Conservation (phyloP, 1,139 yeast genomes). For the Hyphopichia wangnamkhiaoensis region DNA sequence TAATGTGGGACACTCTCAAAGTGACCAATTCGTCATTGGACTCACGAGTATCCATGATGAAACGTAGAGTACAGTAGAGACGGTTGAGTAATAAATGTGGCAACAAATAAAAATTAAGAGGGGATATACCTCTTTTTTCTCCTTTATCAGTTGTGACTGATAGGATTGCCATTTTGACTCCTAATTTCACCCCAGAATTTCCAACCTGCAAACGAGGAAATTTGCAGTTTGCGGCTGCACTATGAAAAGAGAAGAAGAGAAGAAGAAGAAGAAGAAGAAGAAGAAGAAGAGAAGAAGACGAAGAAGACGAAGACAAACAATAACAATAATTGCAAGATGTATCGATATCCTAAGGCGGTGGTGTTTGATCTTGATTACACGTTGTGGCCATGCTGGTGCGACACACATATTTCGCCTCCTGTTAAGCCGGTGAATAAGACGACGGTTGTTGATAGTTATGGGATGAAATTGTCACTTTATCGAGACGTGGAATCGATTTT, state of each 20-base stretch:
- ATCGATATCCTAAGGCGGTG: constrained; percentile 54
- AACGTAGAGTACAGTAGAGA: too few relatives aligned
- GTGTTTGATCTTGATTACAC: constrained; percentile 80
- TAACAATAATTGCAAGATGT: constrained; percentile 5
- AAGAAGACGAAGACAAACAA: not conserved
- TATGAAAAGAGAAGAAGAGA: not conserved
- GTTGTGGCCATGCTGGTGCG: constrained; percentile 70
- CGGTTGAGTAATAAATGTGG: too few relatives aligned
- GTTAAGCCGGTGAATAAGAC: constrained; percentile 21
- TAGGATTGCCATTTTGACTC: too few relatives aligned
- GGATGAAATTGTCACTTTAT: constrained; percentile 53
- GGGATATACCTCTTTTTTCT: too few relatives aligned
- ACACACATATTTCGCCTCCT: constrained; percentile 66
- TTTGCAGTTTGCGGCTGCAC: not conserved
- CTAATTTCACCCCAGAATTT: too few relatives aligned
- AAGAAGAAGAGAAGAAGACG: constrained; percentile 1
- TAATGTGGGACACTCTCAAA: not conserved
- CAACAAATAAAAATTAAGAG: too few relatives aligned
- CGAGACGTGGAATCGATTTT: constrained; percentile 63
- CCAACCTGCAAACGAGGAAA: constrained; percentile 1
- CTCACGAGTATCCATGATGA: not conserved
- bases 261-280: not conserved
- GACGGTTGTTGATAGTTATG: constrained; percentile 44
- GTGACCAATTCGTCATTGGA: not conserved
- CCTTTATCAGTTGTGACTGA: too few relatives aligned